A percentile compares a stretch with the other conserved stretches of the same genome.
phyloP scores from a whole-genome alignment of 257 asterid species.

The Thymus mandschuricus region DNA sequence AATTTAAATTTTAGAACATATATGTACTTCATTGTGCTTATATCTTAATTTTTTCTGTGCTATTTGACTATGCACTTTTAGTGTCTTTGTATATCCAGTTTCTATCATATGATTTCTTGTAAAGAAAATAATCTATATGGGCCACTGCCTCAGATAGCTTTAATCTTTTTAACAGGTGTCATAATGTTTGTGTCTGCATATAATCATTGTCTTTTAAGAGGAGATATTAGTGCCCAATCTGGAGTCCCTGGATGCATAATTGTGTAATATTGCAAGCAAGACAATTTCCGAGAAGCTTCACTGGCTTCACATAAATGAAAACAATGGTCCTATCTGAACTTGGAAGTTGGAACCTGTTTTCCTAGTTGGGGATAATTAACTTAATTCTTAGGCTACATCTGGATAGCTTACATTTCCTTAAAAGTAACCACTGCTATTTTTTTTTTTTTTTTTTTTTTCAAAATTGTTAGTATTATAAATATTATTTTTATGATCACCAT shows the following conservation, averaged over 20 bases:
- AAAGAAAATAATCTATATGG: not conserved
- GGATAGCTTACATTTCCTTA: no score
- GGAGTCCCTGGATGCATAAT: conserved; percentile 12
- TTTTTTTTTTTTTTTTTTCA: no score
- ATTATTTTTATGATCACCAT: not conserved
- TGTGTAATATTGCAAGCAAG: no score
- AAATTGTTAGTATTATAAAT: no score
- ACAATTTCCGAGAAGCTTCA: no score
- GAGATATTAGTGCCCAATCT: conserved; percentile 10
- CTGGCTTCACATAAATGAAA: no score
- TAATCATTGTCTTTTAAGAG: conserved; percentile 1
- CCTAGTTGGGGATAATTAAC: no score
- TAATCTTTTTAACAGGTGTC: conserved; percentile 22
- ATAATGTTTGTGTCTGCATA: conserved; percentile 16
- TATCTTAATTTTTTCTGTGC: not conserved
- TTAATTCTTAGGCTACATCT: no score
- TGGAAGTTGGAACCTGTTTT: no score
- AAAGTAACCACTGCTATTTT: no score
- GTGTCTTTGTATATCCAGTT: not conserved
- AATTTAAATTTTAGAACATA: conserved; percentile 14
- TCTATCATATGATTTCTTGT: not conserved
- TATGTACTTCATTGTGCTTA: conserved; percentile 12
- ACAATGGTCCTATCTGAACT: no score
- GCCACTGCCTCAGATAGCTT: conserved; percentile 3
- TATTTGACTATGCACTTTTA: conserved; percentile 6